Evolutionary conservation across 257 asterid genomes (phyloP), one percentile per base, ranked within the genome.

Genomic region (Ilex aquifolium): DNA sequence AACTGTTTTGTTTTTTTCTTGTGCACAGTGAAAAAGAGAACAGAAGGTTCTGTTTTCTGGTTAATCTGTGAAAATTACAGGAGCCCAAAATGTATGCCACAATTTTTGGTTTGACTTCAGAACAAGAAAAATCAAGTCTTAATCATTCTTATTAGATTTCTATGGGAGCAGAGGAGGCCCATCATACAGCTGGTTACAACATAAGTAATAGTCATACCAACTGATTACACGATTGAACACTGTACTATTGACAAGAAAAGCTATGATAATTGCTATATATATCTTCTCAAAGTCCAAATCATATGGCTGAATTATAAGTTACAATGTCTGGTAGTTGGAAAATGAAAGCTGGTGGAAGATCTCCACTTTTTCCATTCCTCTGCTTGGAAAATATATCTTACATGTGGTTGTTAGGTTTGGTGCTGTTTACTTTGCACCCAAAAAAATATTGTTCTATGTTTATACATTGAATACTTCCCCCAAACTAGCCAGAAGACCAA

Each of bases 121-220:
- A 66, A 52, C 68, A 67, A 58, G 75, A 27, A 63, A 10, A 11
- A 59, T 56, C 9, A 10, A 4, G 57, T 53, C 57, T 69, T 62
- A 73, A 65, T 84, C 68, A 85, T 83, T 77, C 66, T 68, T 46
- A 64, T 74, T 68, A 80, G 27, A 86, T 83, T 81, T 82, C 74
- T 54, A 36, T 57, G 70, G 67, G 75, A 51, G 62, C 65, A 75
- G 59, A 67, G 71, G 67, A 65, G 49, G 69, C 77, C 91, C 76
- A 53, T 44, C 21, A 58, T 61, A 79, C 95, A 85, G 90, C 97
- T 90, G 92, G 79, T 82, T 73, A 78, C 95, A 78, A 74, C 84
- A 77, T 60, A 76, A 75, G 80, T 78, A 86, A 65, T 68, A 66
- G 76, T 78, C 83, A 78, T 64, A 70, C 72, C 82, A 75, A 83